Evolutionary conservation across 2,329 filamentous ascomycete genomes (phyloP).

Genomic region (Amauroascus verrucosus): DNA sequence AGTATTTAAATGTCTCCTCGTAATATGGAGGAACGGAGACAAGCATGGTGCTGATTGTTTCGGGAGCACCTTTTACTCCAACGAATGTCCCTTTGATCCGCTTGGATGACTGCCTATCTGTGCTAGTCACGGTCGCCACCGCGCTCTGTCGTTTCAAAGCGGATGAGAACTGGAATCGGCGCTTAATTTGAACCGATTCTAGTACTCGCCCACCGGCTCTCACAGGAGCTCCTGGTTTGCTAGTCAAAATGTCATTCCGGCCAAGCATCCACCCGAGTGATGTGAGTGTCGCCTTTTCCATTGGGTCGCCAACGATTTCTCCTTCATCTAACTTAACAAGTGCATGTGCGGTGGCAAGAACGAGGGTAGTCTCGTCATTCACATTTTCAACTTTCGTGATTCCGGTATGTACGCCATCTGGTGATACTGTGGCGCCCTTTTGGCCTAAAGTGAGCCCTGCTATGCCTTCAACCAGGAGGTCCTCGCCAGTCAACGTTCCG

Average conservation of each 20-base stretch:
- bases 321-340: conserved; percentile 94
- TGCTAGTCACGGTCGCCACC: conserved; percentile 68
- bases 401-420: conserved; percentile 72
- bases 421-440: conserved; percentile 55
- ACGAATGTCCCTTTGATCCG: conserved; percentile 81
- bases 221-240: conserved; percentile 43
- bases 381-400: conserved; percentile 62
- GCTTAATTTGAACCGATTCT: conserved; percentile 84
- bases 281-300: conserved; percentile 91
- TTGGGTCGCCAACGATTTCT: conserved; percentile 93
- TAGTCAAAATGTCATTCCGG: conserved; percentile 71
- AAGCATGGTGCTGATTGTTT: conserved; percentile 93
- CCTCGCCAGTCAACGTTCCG: conserved; percentile 89
- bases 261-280: conserved; percentile 91
- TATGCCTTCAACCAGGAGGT: conserved; percentile 92
- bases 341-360: conserved; percentile 88
- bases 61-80: conserved; percentile 90
- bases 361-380: conserved; percentile 74
- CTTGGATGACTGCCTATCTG: conserved; percentile 60
- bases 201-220: conserved; percentile 37
- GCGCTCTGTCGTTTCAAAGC: conserved; percentile 93
- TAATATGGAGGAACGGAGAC: conserved; percentile 73
- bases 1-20: conserved; percentile 97
- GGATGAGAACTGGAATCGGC: conserved; percentile 96
- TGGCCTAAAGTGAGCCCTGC: conserved; percentile 72